Percentiles rank a stretch among this genome's conserved stretches.
Evolutionary conservation across 768 basidiomycete genomes (phyloP).

Genomic region (Kwoniella botswanensis): DNA sequence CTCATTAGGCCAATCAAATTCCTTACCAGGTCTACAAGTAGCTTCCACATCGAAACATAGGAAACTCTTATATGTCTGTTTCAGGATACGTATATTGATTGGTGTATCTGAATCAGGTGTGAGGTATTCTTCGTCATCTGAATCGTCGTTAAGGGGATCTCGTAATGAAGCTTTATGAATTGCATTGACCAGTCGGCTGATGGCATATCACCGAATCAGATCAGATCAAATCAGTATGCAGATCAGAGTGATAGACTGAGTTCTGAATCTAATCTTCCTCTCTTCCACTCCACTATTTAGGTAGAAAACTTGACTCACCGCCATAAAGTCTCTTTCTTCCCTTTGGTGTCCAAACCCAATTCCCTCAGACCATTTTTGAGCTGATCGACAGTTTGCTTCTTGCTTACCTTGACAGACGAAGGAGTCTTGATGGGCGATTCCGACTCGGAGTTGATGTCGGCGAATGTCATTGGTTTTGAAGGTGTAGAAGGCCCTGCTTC

Average conservation of each 20-base stretch:
- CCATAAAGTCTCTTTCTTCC: constrained; percentile 59
- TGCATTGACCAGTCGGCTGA: constrained; percentile 17
- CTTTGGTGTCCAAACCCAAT: constrained; percentile 55
- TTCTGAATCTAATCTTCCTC: too few species aligned
- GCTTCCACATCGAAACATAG: constrained; percentile 75
- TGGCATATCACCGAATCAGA: not conserved
- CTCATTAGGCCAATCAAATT: constrained; percentile 88
- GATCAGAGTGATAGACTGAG: too few species aligned
- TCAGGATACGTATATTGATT: constrained; percentile 3
- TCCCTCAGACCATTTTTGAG: constrained; percentile 48
- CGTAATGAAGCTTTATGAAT: constrained; percentile 6
- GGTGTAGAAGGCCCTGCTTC: constrained; percentile 2
- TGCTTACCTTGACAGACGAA: constrained; percentile 31
- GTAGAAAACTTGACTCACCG: constrained; percentile 51
- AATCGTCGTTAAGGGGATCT: constrained; percentile 19
- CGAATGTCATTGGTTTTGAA: constrained; percentile 5
- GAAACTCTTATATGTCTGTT: constrained; percentile 69
- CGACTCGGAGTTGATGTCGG: not conserved
- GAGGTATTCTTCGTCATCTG: constrained; percentile 6
- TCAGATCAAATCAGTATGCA: not conserved
- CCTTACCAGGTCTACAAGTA: constrained; percentile 63
- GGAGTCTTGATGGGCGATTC: not conserved
- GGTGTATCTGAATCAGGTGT: not conserved
- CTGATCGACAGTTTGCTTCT: constrained; percentile 53
- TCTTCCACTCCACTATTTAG: too few species aligned